Percentiles rank a stretch among this genome's conserved stretches.
Conservation (phyloP, 164 flowering plant genomes). For the Brasenia schreberi region DNA sequence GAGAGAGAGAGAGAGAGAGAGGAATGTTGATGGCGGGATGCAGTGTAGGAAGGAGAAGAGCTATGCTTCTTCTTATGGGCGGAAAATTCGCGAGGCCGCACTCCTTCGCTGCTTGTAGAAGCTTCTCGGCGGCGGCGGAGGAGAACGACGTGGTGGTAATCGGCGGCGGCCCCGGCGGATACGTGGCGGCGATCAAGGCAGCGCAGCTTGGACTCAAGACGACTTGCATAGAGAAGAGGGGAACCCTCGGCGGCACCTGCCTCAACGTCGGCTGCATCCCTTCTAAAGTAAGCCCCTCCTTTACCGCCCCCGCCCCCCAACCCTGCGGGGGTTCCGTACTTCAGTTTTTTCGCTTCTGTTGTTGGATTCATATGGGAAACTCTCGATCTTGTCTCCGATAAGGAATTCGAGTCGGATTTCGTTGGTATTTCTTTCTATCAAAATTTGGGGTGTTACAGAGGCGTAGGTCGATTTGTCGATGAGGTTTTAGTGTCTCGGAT, state of each 20-base stretch:
- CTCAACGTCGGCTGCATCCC: slow-evolving; percentile 98
- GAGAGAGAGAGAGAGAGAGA: background rate
- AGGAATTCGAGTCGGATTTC: too few species aligned
- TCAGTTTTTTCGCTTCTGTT: background rate
- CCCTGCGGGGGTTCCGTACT: background rate
- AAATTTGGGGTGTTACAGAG: too few species aligned
- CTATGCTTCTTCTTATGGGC: background rate
- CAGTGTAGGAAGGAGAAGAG: background rate
- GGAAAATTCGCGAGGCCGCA: background rate
- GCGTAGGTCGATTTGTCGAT: too few species aligned
- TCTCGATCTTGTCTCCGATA: background rate
- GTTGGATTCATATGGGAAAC: background rate
- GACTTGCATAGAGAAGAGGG: slow-evolving; percentile 89
- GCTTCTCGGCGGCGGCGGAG: slow-evolving; percentile 63
- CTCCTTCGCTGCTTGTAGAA: slow-evolving; percentile 25
- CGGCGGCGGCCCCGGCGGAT: slow-evolving; percentile 98
- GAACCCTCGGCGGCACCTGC: slow-evolving; percentile 88
- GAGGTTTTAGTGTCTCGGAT: too few species aligned
- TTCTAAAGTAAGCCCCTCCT: slow-evolving; percentile 45
- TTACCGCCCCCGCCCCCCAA: background rate
- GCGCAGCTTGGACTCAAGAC: slow-evolving; percentile 93
- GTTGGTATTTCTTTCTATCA: too few species aligned
- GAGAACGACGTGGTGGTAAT: slow-evolving; percentile 86
- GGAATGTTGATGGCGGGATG: background rate
- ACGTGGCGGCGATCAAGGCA: slow-evolving; percentile 93